Conservation (phyloP, 2,329 filamentous ascomycete species). For the Byssoonygena ceratinophila region DNA sequence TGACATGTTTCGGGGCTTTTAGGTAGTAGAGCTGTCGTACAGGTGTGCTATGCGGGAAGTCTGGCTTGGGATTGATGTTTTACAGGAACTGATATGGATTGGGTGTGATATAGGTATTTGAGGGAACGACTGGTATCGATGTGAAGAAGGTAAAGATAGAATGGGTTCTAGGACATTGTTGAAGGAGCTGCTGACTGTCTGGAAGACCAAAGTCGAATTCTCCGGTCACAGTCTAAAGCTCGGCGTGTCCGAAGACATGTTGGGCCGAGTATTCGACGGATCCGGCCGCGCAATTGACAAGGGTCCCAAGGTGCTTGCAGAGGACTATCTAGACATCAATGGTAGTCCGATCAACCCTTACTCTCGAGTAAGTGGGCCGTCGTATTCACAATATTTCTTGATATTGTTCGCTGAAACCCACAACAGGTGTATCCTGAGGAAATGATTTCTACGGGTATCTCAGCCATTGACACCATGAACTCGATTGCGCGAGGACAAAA, state of each 20-base stretch:
- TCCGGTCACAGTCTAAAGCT: slow-evolving; percentile 95
- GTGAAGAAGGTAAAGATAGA: slow-evolving; percentile 71
- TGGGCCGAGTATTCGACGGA: slow-evolving; percentile 97
- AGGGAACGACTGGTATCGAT: slow-evolving; percentile 93
- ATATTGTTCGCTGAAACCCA: background rate
- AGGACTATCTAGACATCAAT: slow-evolving; percentile 98
- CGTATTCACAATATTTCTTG: background rate
- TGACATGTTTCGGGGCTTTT: slow-evolving; percentile 10
- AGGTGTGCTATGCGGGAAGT: slow-evolving; percentile 47
- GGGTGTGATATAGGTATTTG: slow-evolving; percentile 63
- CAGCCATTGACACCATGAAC: slow-evolving; percentile 97
- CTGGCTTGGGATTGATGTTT: background rate
- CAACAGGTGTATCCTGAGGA: slow-evolving; percentile 90
- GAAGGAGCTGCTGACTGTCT: slow-evolving; percentile 17
- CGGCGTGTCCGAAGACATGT: slow-evolving; percentile 97
- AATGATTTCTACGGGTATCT: slow-evolving; percentile 99
- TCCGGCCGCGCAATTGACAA: slow-evolving; percentile 98
- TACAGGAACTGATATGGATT: slow-evolving; percentile 2
- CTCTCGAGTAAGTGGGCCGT: slow-evolving; percentile 60
- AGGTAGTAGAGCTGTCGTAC: slow-evolving; percentile 91
- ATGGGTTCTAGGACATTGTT: background rate
- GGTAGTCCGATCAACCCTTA: slow-evolving; percentile 98
- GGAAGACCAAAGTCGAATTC: slow-evolving; percentile 90
- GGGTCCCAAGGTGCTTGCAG: slow-evolving; percentile 92
- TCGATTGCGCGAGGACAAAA: slow-evolving; percentile 97